Evolutionary conservation across 169 alveolate genomes (phyloP).

Genomic region (Neospora caninum): DNA sequence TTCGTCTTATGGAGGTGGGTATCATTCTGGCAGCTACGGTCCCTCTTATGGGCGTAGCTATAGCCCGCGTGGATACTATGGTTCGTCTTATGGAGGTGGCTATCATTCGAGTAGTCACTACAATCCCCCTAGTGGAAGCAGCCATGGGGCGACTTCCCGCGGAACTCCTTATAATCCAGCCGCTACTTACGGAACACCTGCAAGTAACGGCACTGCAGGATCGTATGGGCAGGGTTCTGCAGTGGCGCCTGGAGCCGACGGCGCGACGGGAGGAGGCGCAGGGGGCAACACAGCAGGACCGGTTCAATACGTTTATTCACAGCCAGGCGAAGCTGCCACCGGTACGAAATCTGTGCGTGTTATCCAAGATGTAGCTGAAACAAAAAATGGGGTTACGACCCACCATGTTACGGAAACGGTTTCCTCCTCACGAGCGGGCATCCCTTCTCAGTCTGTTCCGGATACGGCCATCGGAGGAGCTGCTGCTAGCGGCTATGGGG

Average conservation of each 20-base stretch:
- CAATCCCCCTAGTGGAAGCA: background rate
- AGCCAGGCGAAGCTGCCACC: constrained; percentile 7
- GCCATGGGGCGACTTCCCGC: background rate
- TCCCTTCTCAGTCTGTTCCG: background rate
- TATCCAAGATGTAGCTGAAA: constrained; percentile 18
- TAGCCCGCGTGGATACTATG: background rate
- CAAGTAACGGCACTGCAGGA: background rate
- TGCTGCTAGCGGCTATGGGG: background rate
- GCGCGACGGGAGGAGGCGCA: background rate
- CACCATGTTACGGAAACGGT: constrained; percentile 33
- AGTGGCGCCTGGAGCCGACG: background rate
- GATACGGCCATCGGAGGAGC: background rate
- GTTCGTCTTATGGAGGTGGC: background rate
- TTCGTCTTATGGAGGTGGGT: background rate
- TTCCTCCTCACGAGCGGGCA: background rate
- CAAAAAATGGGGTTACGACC: constrained; percentile 2
- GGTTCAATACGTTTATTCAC: constrained; percentile 11
- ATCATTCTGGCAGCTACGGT: background rate
- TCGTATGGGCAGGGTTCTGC: background rate
- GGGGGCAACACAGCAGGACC: background rate
- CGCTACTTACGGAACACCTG: background rate
- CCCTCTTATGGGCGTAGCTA: background rate
- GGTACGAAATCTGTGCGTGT: background rate
- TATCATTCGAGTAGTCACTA: background rate
- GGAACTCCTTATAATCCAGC: background rate